Evolutionary conservation across 2,329 filamentous ascomycete genomes (phyloP), one percentile per base, ranked within the genome.

Genomic region (Fusarium lateritium): DNA sequence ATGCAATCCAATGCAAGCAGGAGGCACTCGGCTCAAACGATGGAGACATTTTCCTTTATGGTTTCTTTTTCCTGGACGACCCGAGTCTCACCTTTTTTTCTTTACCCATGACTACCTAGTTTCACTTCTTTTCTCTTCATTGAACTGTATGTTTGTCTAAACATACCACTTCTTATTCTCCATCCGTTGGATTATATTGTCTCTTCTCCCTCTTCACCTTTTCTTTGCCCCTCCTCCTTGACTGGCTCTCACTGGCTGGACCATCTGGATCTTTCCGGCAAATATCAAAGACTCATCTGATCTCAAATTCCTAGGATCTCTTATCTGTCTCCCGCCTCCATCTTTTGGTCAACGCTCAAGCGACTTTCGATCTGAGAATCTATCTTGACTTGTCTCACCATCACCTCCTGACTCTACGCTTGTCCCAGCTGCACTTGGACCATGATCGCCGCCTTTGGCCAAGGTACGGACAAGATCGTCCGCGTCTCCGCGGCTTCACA

Each of bases 251-350:
- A 69, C 66, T 69, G 67, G 67, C 62, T 70, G 49, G 63, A 50
- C 38, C 51, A 56, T 58, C 43, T 55, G 52, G 47, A 55, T 58
- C 51, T 47, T 46, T 63, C 62, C 56, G 57, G 67, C 45, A 69
- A 64, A 67, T 67, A 69, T 70, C 53, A 62, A 69, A 46, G 45
- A 64, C 67, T 70, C 67, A 67, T 69, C 62, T 67, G 67, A 70
- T 67, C 67, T 67, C 40, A 38, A 55, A 45, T 31, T 11, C 28
- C 28, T 31, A 31, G 28, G 28, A 56, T 47, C 24, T 63, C 46
- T 54, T 45, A 61, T 45, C 22, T 56, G 28, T 34, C 57, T 44
- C 43, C 54, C 46, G 11, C 26, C 38, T 21, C 36, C 52, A 45
- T 45, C 15, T 19, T 42, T 46, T 43, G 26, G 40, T 14, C 40